Base-by-base conservation (phyloP, 2,329 filamentous ascomycete genomes). In the Ampelomyces quisqualis region DNA sequence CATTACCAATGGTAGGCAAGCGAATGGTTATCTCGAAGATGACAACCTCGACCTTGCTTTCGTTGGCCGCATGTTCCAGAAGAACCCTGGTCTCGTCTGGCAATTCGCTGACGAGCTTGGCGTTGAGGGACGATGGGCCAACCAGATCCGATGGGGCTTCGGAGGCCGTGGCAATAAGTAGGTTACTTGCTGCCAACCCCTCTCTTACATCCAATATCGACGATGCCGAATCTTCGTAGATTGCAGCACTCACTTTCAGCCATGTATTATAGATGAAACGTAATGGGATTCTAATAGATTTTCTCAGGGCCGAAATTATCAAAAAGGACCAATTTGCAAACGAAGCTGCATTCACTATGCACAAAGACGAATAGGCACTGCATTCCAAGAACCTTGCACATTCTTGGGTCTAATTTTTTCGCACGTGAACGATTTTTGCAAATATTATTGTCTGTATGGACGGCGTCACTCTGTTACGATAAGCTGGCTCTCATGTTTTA, bases 71-170 rank as follows among this genome's bases (percentile, higher is more conserved):
- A 84, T 86, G 59, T 93, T 93, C 68, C 76, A 94, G 70, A 81
- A 88, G 64, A 88, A 95, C 60, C 86, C 90, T 0, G 83, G 87
- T 43, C 82, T 90, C 62, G 85, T 89, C 7, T 81, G 88, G 69
- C 77, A 79, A 22, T 84, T 80, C 48, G 90, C 88, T 0, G 78
- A 86, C 46, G 79, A 89, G 51, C 72, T 95, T 21, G 82, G 80
- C 7, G 81, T 90, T 3, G 72, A 81, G 43, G 80, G 90, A 4
- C 74, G 84, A 55, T 85, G 84, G 79, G 80, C 89, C 1, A 81
- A 81, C 51, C 88, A 94, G 68, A 81, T 81, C 34, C 67, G 77
- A n/a, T 81, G 78, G 78, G 77, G 76, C 7, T 80, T 81, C 47
- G 72, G 67, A 11, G 74, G 74, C 2, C 55, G 75, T 22, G 73